Evolutionary conservation across 2,329 filamentous ascomycete species (phyloP), one percentile per base, ranked within the genome.

Genomic region (Endoconidiophora laricicola): DNA sequence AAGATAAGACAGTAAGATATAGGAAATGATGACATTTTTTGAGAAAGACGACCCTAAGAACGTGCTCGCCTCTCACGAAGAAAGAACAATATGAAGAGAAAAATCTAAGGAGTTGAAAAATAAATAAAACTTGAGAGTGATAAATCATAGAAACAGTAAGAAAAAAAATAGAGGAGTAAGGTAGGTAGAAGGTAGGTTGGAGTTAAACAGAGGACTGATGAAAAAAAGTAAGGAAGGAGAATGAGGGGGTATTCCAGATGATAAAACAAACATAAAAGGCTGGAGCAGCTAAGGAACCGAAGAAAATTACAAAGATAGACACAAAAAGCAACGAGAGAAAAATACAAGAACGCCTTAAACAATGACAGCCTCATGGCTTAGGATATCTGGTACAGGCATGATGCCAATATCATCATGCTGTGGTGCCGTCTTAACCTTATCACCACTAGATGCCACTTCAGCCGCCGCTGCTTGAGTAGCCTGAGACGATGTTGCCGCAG

Each of bases 181-280:
- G 20, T 18, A 12, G 12, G 12, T 10, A 26, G 6, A 33, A 14
- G 42, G 20, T 6, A 14, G 23, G 23, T 16, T 18, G 2, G 4
- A n/a, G 22, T 46, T 6, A 46, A 23, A 45, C 41, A n/a, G 6
- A 46, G 24, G 33, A 46, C 14, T 9, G 3, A 49, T 47, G 36
- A 37, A 42, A 37, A 43, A 41, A 43, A 46, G 44, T 16, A 46
- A 48, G 24, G n/a, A 29, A n/a, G 14, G 10, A 29, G 18, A 18
- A 29, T 33, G 29, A 33, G 7, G 18, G 38, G 43, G 43, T 38
- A 44, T 53, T 54, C 45, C 51, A 44, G 48, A 44, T 52, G 45
- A 38, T 49, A 48, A 44, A 37, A 46, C 41, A 44, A 33, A 49
- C 33, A 33, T 16, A 16, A 20, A 48, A 24, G 43, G 36, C 38